phyloP scores from a whole-genome alignment of 2,329 filamentous ascomycete species.

The Phaeosphaeriaceae sp. region DNA sequence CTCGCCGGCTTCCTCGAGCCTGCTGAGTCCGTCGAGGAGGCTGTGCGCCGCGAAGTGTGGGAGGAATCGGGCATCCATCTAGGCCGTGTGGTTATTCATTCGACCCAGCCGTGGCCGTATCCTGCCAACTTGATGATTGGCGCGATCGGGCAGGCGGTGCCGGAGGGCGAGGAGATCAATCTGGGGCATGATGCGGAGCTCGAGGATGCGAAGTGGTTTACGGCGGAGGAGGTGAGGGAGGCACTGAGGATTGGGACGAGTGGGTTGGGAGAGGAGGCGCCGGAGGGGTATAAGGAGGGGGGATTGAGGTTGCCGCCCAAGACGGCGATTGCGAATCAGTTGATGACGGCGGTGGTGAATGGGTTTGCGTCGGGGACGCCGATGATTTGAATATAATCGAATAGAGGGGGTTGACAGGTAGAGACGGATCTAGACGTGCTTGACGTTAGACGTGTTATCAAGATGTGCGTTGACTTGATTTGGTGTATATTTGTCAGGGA shows the following conservation, averaged over 20 bases:
- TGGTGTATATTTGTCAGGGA: conserved; percentile 6
- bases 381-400: conserved; percentile 52
- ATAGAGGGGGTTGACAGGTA: no score
- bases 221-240: conserved; percentile 78
- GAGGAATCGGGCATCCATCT: conserved; percentile 58
- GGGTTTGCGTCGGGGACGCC: conserved; percentile 68
- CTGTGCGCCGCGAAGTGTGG: conserved; percentile 59
- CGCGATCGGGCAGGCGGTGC: conserved; percentile 84
- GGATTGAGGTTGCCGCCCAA: conserved; percentile 79
- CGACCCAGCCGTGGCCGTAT: conserved; percentile 62
- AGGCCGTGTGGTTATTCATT: conserved; percentile 59
- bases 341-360: conserved; percentile 79
- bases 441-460: not conserved
- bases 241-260: conserved; percentile 74
- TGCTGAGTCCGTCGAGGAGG: conserved; percentile 59
- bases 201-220: conserved; percentile 88
- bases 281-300: conserved; percentile 75
- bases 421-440: no score
- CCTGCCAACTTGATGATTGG: conserved; percentile 62
- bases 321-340: conserved; percentile 91
- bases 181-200: conserved; percentile 90
- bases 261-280: conserved; percentile 69
- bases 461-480: conserved; percentile 1
- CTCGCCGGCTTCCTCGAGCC: conserved; percentile 67
- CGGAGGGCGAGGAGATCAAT: conserved; percentile 79